These are phyloP conservation scores for Solanum chacoense DNA, from an alignment of 305 asterid genomes.

Conservation along the genomic window DNA sequence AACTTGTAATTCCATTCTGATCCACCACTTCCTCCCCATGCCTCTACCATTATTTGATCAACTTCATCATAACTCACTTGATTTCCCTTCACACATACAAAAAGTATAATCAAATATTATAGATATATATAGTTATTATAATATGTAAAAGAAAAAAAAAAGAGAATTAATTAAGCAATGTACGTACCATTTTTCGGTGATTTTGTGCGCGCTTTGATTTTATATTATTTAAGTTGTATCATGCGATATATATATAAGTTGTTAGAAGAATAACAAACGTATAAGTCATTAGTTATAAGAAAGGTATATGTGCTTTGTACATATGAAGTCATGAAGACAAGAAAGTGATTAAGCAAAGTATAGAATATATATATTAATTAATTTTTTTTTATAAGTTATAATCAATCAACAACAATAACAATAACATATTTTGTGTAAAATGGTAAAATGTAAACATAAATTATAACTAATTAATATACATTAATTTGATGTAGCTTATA, in stretches of 20 bases:
- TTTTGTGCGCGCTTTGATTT: neutral
- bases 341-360: neutral
- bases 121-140: neutral
- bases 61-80: neutral
- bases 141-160: neutral
- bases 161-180: neutral
- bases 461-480: neutral
- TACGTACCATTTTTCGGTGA: neutral
- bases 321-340: neutral
- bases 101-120: neutral
- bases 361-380: neutral
- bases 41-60: neutral
- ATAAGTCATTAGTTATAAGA: neutral
- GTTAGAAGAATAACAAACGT: neutral
- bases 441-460: neutral
- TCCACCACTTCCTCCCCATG: constrained; percentile 2
- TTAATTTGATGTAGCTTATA: neutral
- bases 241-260: neutral
- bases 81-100: neutral
- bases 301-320: neutral
- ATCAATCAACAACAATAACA: too few species aligned
- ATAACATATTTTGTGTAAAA: too few species aligned
- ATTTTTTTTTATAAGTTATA: too few species aligned
- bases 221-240: neutral
- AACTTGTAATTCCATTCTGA: neutral